Conservation (phyloP, 75 land plant genomes). For the Cunninghamia lanceolata region DNA sequence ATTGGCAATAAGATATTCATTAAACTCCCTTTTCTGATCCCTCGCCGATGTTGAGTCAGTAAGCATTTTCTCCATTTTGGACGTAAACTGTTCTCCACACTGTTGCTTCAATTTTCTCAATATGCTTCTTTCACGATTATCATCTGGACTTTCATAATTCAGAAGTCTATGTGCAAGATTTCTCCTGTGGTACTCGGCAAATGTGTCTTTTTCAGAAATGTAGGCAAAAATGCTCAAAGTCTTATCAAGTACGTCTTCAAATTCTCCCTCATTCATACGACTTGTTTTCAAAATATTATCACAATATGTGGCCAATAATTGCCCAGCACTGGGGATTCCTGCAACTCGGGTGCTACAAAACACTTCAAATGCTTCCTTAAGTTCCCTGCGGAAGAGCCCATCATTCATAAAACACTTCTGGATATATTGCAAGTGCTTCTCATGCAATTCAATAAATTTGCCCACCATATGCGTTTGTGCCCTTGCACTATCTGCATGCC, state of each 20-base stretch:
- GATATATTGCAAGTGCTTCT: background rate
- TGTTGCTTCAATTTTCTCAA: constrained; percentile 46
- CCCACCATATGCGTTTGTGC: background rate
- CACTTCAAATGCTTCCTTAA: background rate
- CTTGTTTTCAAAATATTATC: background rate
- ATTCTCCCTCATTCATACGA: too few relatives aligned
- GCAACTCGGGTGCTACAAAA: background rate
- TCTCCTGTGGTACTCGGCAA: too few relatives aligned
- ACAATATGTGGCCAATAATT: background rate
- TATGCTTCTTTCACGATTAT: constrained; percentile 40
- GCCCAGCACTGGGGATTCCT: background rate
- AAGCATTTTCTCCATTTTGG: constrained; percentile 54
- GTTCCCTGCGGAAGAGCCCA: background rate
- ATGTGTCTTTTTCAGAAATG: too few relatives aligned
- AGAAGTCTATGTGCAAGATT: too few relatives aligned
- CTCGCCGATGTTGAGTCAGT: constrained; percentile 41
- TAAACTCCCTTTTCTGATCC: constrained; percentile 32
- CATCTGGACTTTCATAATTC: too few relatives aligned
- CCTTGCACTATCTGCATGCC: background rate
- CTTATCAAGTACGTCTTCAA: too few relatives aligned
- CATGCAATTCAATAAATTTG: background rate
- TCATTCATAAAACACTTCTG: background rate
- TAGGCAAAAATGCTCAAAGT: too few relatives aligned
- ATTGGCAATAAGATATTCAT: constrained; percentile 33
- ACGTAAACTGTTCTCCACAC: constrained; percentile 50